Evolutionary conservation across 306 rosid genomes (phyloP), one percentile per base, ranked within the genome.

Genomic region (Parietaria judaica): DNA sequence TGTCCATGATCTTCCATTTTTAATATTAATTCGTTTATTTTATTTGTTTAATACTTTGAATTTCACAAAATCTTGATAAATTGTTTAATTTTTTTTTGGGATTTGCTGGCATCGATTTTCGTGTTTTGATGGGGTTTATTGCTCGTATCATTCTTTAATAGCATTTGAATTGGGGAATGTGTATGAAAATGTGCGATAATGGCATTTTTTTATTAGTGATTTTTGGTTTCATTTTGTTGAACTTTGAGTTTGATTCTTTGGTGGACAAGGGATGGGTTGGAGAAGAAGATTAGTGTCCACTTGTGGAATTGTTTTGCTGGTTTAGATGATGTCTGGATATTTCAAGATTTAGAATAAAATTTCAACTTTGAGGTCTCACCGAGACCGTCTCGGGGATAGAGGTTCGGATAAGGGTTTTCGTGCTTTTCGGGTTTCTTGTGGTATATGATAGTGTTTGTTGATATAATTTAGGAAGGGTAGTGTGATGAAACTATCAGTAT

Each of bases 61-160:
- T 39, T 58, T 56, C 51, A n/a, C 14, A 49, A 4, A 9, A 49
- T 35, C 44, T 61, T 64, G 35, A 0, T 64, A 47, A 37, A n/a
- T 57, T 6, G 13, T 52, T 60, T 36, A n/a, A n/a, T n/a, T 63
- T 36, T 46, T 38, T 23, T 63, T 36, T 46, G 34, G 71, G 67
- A 61, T 56, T 56, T 49, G 14, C 63, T 38, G 55, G 47, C 34
- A 58, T 67, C 74, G 49, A 50, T 43, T 71, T 57, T 56, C 37
- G 35, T 48, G 45, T 52, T 48, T 11, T 23, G 52, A 44, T 39
- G 17, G 15, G 15, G 9, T 4, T 54, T 56, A 4, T 56, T 41
- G 45, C 13, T 57, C 58, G 54, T 51, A 13, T 36, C 11, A 7
- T 39, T 60, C 35, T 57, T 45, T 60, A 58, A 71, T 44, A 14